Evolutionary conservation across 2,329 filamentous ascomycete genomes (phyloP), one percentile per base, ranked within the genome.

Genomic region (Calonectria hongkongensis): DNA sequence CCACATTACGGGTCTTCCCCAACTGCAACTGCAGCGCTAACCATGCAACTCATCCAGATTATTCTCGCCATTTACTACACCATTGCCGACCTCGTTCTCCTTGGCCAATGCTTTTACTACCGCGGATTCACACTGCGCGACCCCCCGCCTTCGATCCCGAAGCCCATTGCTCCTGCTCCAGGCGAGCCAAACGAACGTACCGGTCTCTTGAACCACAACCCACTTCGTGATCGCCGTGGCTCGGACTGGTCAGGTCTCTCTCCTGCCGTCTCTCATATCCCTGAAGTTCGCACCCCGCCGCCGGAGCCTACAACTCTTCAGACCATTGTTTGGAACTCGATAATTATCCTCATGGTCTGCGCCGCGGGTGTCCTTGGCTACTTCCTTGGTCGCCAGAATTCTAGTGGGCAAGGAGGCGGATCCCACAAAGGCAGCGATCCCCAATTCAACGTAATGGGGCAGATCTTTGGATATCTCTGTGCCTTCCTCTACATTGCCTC

Each of bases 11-110:
- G 47, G 47, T 30, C 27, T 16, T 12, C 21, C 36, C 18, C 41
- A 36, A 12, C 16, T 9, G 33, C 41, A 45, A 12, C 16, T 9
- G 33, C 41, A 45, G 66, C 54, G 48, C 77, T 78, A 47, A 79
- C 72, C 48, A 64, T 43, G 47, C 21, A 50, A 6, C 8, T 41
- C 15, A 16, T 54, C 21, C 64, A 92, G 91, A 93, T 95, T 74
- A 98, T 98, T 66, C 88, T 98, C n/a, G 96, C 96, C 15, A 90
- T 98, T 18, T 98, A 98, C 84, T 98, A 98, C 83, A 97, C 96
- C 18, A 89, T 98, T 45, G 95, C 95, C 73, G 96, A 98, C 81
- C 90, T 98, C 50, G 95, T 98, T 2, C 88, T 99, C 1, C 87
- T 98, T 0, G 89, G 88, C 0, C 97, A 99, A 85, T 98, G 95